Evolutionary conservation across 805 yeast species (phyloP).

Genomic region (Candida boidinii): DNA sequence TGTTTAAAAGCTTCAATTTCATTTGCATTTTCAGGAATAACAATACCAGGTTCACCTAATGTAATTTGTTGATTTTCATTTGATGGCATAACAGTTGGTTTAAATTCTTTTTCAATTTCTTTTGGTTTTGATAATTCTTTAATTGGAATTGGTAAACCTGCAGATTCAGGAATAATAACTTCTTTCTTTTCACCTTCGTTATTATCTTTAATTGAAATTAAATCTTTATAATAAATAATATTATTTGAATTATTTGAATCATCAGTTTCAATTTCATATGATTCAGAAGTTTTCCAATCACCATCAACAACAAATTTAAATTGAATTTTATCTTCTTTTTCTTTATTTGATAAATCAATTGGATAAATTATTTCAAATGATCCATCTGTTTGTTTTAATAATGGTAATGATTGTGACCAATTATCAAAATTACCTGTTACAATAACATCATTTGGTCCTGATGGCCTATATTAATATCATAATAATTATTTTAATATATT

Average conservation of each 20-base stretch:
- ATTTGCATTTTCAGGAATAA: constrained; percentile 52
- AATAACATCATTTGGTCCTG: constrained; percentile 32
- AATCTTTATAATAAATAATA: constrained; percentile 30
- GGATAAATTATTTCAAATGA: constrained; percentile 24
- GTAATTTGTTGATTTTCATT: constrained; percentile 34
- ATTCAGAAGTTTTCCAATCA: constrained; percentile 39
- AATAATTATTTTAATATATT: no score
- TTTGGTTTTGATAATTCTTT: constrained; percentile 8
- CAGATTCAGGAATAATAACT: constrained; percentile 37
- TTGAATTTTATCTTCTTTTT: constrained; percentile 17
- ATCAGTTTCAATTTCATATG: constrained; percentile 36
- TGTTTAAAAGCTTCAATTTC: constrained; percentile 60
- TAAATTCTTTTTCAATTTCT: constrained; percentile 11
- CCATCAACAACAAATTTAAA: constrained; percentile 58
- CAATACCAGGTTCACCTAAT: constrained; percentile 69
- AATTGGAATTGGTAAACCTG: constrained; percentile 28
- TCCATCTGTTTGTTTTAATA: constrained; percentile 35
- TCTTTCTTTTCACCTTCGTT: constrained; percentile 20
- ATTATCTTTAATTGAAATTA: no score
- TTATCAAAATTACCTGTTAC: constrained; percentile 56
- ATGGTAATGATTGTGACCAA: constrained; percentile 42
- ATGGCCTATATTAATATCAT: constrained; percentile 21
- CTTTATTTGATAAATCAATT: constrained; percentile 7
- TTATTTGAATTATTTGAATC: constrained; percentile 46
- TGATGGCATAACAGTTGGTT: constrained; percentile 39